phyloP scores from a whole-genome alignment of 768 basidiomycete genomes.

The Mycena indigotica region DNA sequence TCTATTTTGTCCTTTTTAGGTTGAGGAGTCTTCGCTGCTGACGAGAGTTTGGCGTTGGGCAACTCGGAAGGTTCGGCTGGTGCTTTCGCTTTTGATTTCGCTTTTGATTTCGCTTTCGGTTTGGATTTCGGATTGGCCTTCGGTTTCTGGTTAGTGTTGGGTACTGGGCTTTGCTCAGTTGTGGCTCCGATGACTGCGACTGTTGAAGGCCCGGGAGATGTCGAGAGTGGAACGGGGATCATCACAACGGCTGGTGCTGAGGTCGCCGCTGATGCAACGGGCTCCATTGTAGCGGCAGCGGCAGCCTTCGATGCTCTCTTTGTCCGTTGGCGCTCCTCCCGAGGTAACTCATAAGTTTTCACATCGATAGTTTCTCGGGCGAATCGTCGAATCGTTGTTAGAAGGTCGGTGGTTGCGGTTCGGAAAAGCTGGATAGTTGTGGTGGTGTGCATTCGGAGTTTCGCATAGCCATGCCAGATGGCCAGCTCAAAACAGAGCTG shows the following conservation, averaged over 20 bases:
- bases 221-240: no score
- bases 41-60: background rate
- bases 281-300: background rate
- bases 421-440: no score
- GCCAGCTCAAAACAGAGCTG: slow-evolving; percentile 17
- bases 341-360: background rate
- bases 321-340: background rate
- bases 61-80: background rate
- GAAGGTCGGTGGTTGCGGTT: slow-evolving; percentile 15
- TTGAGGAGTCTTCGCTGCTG: slow-evolving; percentile 1
- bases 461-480: slow-evolving; percentile 31
- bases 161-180: no score
- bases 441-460: no score
- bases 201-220: no score
- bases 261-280: background rate
- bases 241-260: no score
- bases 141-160: no score
- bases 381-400: slow-evolving; percentile 4
- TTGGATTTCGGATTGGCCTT: no score
- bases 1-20: background rate
- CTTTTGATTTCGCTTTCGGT: no score
- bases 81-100: no score
- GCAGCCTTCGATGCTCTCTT: background rate
- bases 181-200: no score
- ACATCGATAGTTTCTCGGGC: background rate